Evolutionary conservation across 495 filamentous ascomycete genomes (phyloP).

Genomic region (Penicillium soppii): DNA sequence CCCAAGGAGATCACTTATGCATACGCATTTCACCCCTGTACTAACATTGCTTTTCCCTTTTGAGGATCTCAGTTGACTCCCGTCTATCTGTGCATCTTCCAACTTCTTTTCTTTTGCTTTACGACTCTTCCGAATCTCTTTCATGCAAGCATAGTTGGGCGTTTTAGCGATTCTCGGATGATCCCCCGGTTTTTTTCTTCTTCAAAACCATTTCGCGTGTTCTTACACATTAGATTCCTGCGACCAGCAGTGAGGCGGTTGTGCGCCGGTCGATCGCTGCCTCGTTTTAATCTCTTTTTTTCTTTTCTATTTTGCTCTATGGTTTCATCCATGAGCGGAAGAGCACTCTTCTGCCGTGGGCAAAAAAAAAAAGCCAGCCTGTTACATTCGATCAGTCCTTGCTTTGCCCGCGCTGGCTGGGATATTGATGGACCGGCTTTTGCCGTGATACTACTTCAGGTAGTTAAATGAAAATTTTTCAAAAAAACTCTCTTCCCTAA

Average conservation of each 20-base stretch:
- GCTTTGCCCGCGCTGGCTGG: slow-evolving; percentile 5
- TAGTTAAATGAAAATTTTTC: slow-evolving; percentile 17
- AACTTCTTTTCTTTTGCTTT: slow-evolving; percentile 15
- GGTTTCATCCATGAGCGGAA: slow-evolving; percentile 12
- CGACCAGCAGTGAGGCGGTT: slow-evolving; percentile 50
- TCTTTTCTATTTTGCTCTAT: slow-evolving; percentile 18
- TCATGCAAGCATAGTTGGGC: slow-evolving; percentile 51
- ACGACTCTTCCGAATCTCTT: slow-evolving; percentile 29
- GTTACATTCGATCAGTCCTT: slow-evolving; percentile 14
- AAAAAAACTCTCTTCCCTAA: slow-evolving; percentile 1
- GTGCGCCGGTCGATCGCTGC: slow-evolving; percentile 64
- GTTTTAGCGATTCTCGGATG: slow-evolving; percentile 47
- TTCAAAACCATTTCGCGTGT: slow-evolving; percentile 20
- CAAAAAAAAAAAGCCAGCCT: slow-evolving; percentile 27
- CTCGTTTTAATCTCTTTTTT: slow-evolving; percentile 41
- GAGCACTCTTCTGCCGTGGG: slow-evolving; percentile 15
- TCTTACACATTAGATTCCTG: slow-evolving; percentile 51
- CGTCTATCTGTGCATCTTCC: slow-evolving; percentile 6
- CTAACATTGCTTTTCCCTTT: slow-evolving; percentile 50
- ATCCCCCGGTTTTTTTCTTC: slow-evolving; percentile 26
- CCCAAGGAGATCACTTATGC: slow-evolving; percentile 26
- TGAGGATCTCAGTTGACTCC: slow-evolving; percentile 33
- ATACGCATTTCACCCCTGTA: slow-evolving; percentile 52
- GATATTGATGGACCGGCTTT: slow-evolving; percentile 11
- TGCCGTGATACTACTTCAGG: slow-evolving; percentile 17